A percentile compares a stretch with the other conserved stretches of the same genome.
Evolutionary conservation across 2,329 filamentous ascomycete genomes (phyloP).

Genomic region (Metarhizium robertsii): DNA sequence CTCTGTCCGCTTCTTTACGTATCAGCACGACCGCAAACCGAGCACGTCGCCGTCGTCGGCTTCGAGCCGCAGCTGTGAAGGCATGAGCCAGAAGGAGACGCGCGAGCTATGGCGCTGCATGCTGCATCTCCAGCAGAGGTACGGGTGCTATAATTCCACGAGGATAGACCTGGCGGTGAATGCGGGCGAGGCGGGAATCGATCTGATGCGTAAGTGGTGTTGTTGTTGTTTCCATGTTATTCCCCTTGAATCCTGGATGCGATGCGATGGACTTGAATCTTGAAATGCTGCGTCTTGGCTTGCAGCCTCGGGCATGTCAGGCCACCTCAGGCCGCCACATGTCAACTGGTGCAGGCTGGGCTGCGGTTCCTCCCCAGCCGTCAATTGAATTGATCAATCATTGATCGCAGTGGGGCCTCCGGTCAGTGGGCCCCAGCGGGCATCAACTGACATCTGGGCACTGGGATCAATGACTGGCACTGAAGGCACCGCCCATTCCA

Average conservation of each 20-base stretch:
- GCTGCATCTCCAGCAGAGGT: slow-evolving; percentile 36
- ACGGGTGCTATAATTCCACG: slow-evolving; percentile 40
- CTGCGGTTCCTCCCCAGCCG: too few species aligned
- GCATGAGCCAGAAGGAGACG: slow-evolving; percentile 28
- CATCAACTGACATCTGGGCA: too few species aligned
- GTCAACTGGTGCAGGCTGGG: too few species aligned
- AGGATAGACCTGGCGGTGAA: slow-evolving; percentile 37
- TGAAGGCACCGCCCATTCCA: too few species aligned
- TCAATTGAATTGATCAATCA: too few species aligned
- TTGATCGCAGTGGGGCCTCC: too few species aligned
- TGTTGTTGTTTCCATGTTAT: neutral
- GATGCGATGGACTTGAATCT: too few species aligned
- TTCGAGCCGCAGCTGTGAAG: slow-evolving; percentile 20
- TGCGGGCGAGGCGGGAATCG: slow-evolving; percentile 27
- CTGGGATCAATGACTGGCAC: too few species aligned
- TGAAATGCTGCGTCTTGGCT: neutral
- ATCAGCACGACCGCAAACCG: slow-evolving; percentile 4
- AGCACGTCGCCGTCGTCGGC: slow-evolving; percentile 7
- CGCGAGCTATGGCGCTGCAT: slow-evolving; percentile 37
- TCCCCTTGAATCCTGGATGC: neutral
- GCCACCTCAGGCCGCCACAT: too few species aligned
- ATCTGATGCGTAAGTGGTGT: slow-evolving; percentile 34
- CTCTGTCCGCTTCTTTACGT: slow-evolving; percentile 7
- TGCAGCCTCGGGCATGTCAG: neutral
- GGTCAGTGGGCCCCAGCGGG: too few species aligned